These are phyloP conservation scores for Annulohypoxylon moriforme DNA, from an alignment of 495 filamentous ascomycete genomes.

Conservation along the genomic window DNA sequence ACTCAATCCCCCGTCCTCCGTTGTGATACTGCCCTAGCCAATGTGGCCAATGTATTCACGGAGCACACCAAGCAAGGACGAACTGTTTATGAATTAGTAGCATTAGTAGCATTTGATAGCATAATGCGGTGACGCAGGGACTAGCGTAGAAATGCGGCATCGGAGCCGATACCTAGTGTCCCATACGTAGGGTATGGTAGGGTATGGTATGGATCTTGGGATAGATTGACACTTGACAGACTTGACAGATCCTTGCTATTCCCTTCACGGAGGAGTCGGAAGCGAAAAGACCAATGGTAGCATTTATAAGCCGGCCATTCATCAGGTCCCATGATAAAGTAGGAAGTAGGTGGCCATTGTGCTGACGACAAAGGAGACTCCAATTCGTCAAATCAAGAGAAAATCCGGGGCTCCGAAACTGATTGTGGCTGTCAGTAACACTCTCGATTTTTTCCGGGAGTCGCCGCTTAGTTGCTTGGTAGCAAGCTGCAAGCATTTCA, in stretches of 20 bases:
- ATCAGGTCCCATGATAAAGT: constrained; percentile 8
- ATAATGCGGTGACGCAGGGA: constrained; percentile 28
- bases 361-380: neutral
- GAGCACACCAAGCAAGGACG: constrained; percentile 10
- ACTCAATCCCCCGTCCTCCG: constrained; percentile 28
- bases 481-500: neutral
- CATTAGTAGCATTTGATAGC: neutral
- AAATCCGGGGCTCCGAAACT: constrained; percentile 17
- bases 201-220: constrained; percentile 10
- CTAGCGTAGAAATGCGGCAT: constrained; percentile 25
- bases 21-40: constrained; percentile 15
- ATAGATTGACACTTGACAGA: constrained; percentile 10
- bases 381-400: constrained; percentile 23
- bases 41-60: neutral
- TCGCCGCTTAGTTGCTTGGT: neutral
- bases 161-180: constrained; percentile 22
- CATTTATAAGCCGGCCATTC: constrained; percentile 3
- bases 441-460: constrained; percentile 8
- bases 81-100: constrained; percentile 14
- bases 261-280: constrained; percentile 19
- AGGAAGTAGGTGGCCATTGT: neutral
- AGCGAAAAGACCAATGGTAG: constrained; percentile 15
- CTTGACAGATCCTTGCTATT: constrained; percentile 19
- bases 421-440: constrained; percentile 10
- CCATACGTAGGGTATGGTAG: too few species aligned